phyloP scores from a whole-genome alignment of 306 rosid genomes.

The Quercus bicolor region DNA sequence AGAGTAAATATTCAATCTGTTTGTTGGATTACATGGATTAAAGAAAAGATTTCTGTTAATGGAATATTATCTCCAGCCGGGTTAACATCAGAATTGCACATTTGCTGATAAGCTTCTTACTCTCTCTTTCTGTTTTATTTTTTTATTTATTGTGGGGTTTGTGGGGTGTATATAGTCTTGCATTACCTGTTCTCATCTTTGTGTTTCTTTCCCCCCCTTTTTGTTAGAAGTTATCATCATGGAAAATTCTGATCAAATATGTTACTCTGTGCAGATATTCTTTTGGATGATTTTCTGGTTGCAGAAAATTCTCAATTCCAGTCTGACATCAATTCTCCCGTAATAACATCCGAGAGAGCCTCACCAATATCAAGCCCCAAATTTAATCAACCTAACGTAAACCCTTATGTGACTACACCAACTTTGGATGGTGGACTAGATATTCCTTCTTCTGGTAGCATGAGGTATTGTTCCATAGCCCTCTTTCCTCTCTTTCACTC shows the following conservation, averaged over 20 bases:
- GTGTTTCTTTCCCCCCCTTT: neutral
- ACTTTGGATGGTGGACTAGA: conserved; percentile 47
- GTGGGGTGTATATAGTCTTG: neutral
- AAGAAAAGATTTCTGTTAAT: neutral
- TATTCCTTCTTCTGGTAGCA: conserved; percentile 50
- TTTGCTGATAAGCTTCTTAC: neutral
- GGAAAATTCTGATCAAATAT: conserved; percentile 10
- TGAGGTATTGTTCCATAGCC: conserved; percentile 40
- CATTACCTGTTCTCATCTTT: neutral
- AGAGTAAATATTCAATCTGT: neutral
- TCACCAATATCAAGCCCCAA: conserved; percentile 53
- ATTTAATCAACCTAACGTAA: conserved; percentile 41
- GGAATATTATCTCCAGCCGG: neutral
- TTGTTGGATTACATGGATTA: conserved; percentile 2
- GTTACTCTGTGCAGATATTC: conserved; percentile 55
- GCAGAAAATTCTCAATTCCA: conserved; percentile 83
- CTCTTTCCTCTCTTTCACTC: conserved; percentile 17
- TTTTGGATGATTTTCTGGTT: conserved; percentile 81
- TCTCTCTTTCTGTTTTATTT: neutral
- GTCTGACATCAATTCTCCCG: conserved; percentile 51
- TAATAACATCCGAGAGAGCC: conserved; percentile 56
- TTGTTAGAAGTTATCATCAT: neutral
- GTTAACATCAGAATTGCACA: neutral
- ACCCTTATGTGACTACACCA: conserved; percentile 30
- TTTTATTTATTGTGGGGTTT: too few species aligned